These are phyloP conservation scores for Phytophthora idaei DNA, from an alignment of 352 stramenopile species.

Conservation along the genomic window DNA sequence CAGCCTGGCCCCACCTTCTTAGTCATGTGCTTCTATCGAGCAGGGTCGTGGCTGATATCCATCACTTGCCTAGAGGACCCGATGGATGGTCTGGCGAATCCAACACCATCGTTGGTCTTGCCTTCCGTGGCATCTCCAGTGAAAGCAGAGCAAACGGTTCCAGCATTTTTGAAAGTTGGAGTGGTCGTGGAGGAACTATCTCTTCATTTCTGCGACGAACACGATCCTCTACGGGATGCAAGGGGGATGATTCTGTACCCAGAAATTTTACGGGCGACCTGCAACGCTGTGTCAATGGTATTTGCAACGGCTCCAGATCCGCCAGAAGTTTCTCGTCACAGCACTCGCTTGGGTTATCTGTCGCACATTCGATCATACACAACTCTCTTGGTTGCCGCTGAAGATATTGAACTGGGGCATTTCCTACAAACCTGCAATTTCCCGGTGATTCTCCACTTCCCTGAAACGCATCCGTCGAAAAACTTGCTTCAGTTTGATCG, in stretches of 20 bases:
- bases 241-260: slow-evolving; percentile 55
- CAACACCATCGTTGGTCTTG: slow-evolving; percentile 15
- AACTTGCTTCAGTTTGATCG: slow-evolving; percentile 44
- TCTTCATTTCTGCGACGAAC: slow-evolving; percentile 75
- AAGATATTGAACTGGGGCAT: slow-evolving; percentile 69
- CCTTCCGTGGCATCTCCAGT: slow-evolving; percentile 22
- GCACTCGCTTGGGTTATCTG: slow-evolving; percentile 64
- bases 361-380: slow-evolving; percentile 70
- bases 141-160: slow-evolving; percentile 11
- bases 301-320: slow-evolving; percentile 58
- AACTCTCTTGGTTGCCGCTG: slow-evolving; percentile 52
- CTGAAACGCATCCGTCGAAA: slow-evolving; percentile 29
- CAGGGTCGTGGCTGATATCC: slow-evolving; percentile 73
- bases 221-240: slow-evolving; percentile 41
- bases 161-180: slow-evolving; percentile 42
- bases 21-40: slow-evolving; percentile 68
- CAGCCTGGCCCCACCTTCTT: slow-evolving; percentile 54
- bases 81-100: slow-evolving; percentile 18
- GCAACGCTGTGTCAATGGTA: slow-evolving; percentile 43
- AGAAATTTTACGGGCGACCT: slow-evolving; percentile 57
- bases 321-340: slow-evolving; percentile 54
- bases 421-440: slow-evolving; percentile 80
- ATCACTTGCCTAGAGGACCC: slow-evolving; percentile 73
- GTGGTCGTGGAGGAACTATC: slow-evolving; percentile 48
- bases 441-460: slow-evolving; percentile 66